These are phyloP conservation scores for Friedmanniomyces endolithicus DNA, from an alignment of 495 filamentous ascomycete genomes.

Conservation along the genomic window DNA sequence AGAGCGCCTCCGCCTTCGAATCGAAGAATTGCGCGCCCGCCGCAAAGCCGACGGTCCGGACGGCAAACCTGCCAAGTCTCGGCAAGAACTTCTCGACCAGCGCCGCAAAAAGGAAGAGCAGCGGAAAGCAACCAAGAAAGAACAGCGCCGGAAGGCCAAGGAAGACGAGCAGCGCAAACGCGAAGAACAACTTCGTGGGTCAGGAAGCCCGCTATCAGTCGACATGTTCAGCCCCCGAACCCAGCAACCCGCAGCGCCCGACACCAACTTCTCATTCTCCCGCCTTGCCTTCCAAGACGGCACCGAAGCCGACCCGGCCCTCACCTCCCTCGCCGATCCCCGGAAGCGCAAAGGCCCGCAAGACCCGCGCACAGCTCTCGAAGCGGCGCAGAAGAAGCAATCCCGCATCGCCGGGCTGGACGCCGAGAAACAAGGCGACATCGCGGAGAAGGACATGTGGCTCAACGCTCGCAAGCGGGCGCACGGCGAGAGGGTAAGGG, in stretches of 20 bases:
- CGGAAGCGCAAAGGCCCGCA: slow-evolving; percentile 60
- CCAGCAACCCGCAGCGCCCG: slow-evolving; percentile 25
- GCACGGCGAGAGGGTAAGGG: slow-evolving; percentile 76
- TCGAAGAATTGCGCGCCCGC: slow-evolving; percentile 66
- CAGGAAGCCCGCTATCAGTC: slow-evolving; percentile 20
- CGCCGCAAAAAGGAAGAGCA: slow-evolving; percentile 75
- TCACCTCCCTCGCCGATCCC: slow-evolving; percentile 42
- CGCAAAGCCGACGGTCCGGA: slow-evolving; percentile 73
- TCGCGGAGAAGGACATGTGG: slow-evolving; percentile 90
- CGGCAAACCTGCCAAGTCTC: slow-evolving; percentile 63
- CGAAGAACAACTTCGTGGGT: slow-evolving; percentile 38
- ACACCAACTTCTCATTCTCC: slow-evolving; percentile 72
- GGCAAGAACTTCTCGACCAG: slow-evolving; percentile 81
- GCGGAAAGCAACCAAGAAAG: slow-evolving; percentile 77
- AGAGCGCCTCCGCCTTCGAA: slow-evolving; percentile 62
- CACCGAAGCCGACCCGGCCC: slow-evolving; percentile 53
- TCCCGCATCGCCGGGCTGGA: slow-evolving; percentile 56
- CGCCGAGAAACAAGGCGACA: slow-evolving; percentile 63
- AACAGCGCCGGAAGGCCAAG: slow-evolving; percentile 57
- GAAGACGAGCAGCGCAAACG: slow-evolving; percentile 56
- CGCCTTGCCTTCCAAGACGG: slow-evolving; percentile 80
- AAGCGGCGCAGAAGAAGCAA: slow-evolving; percentile 57
- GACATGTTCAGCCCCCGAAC: slow-evolving; percentile 25
- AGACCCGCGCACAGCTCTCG: slow-evolving; percentile 64
- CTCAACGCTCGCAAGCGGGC: slow-evolving; percentile 79